Conservation (phyloP, 2,329 filamentous ascomycete genomes). For the Ceratocystis lukuohia region DNA sequence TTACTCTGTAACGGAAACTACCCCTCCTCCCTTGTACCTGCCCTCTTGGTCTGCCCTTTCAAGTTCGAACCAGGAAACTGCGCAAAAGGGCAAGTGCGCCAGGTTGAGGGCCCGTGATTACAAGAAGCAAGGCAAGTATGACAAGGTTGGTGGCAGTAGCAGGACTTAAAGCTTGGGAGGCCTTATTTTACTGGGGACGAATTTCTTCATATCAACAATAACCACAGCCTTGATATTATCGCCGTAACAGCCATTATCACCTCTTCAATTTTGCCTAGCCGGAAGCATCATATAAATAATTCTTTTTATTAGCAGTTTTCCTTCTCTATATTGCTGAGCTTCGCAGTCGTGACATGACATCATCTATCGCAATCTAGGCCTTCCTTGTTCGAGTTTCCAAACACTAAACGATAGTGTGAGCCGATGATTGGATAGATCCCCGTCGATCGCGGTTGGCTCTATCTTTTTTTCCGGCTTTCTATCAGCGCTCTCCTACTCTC, state of each 20-base stretch:
- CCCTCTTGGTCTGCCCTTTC: not conserved
- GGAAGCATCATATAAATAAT: not conserved
- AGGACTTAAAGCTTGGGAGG: too few species aligned
- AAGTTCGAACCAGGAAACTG: not conserved
- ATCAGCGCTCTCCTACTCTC: not conserved
- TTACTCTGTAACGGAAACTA: not conserved
- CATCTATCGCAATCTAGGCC: constrained; percentile 1
- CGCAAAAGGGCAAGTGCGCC: not conserved
- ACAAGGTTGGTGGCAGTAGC: not conserved
- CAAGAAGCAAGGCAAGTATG: not conserved
- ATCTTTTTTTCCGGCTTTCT: not conserved
- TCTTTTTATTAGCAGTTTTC: not conserved
- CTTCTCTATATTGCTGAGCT: not conserved
- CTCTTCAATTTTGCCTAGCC: not conserved
- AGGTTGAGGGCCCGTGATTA: not conserved
- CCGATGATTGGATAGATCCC: not conserved
- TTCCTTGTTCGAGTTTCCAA: not conserved
- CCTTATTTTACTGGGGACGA: not conserved
- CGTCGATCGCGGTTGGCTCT: not conserved
- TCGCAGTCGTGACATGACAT: constrained; percentile 13
- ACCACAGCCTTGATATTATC: not conserved
- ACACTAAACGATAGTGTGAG: not conserved
- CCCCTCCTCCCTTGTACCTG: not conserved
- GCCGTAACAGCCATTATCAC: not conserved
- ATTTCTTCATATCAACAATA: not conserved